Base-by-base conservation (phyloP, 352 stramenopile species). In the Pythium sp. region DNA sequence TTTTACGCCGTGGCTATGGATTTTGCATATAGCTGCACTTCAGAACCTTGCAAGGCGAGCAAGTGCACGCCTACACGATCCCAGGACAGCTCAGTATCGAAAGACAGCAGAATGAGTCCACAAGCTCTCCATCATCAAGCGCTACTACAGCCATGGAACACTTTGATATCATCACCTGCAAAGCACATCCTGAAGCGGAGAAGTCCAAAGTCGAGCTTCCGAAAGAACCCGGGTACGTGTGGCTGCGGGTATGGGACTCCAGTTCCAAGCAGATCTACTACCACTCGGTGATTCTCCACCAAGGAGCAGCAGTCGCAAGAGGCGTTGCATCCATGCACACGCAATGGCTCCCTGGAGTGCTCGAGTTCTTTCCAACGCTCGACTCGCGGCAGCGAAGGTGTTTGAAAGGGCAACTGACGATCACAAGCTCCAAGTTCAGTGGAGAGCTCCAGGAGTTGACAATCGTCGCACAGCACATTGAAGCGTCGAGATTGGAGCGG, bases 311-410 rank as follows among this genome's bases (percentile, higher is more conserved):
- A 34, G 55, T 38, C 51, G 32, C 71, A 8, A 26, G 54, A 63
- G 38, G 47, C 65, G 30, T 62, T 55, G 58, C 62, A 14, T 59
- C 30, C 24, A 2, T 91, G 14, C 65, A 84, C 11, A 46, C 82
- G 12, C 67, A 70, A 4, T 91, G 82, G 82, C 70, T 89, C 11
- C 82, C 82, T 5, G 80, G 80, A 15, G 66, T 78, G 0, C 67
- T 91, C 14, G 75, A 87, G 64, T 84, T 59, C 26, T 82, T 72
- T 32, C 80, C 77, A 8, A 82, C 74, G 2, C 72, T 65, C 5
- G 70, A 79, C 46, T 86, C 77, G 43, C 67, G 72, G 1, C 73
- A 71, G 1, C 78, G 82, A 11, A 74, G 80, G 18, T 73, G 67
- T 32, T 64, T 91, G 12, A 87, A 89, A 66, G 82, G 80, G 32